Percentiles rank a stretch among this genome's conserved stretches.
phyloP scores from a whole-genome alignment of 768 basidiomycete genomes.

The Peribolospora baueri region DNA sequence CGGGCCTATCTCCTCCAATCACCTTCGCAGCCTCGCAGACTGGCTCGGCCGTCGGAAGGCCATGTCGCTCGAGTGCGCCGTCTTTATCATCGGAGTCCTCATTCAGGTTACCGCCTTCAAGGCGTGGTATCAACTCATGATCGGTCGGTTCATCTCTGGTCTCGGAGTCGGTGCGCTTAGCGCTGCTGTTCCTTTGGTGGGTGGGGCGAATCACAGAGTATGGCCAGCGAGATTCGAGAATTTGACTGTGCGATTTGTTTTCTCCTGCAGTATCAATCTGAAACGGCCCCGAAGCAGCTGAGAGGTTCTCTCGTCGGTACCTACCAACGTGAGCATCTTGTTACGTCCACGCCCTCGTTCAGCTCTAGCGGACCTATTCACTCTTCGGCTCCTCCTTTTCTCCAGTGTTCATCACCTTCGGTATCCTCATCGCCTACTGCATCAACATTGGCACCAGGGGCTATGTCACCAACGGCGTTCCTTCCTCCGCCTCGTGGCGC shows the following conservation, averaged over 20 bases:
- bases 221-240: background rate
- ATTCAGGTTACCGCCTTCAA: conserved; percentile 30
- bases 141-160: conserved; percentile 22
- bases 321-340: background rate
- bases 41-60: conserved; percentile 39
- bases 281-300: conserved; percentile 45
- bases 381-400: background rate
- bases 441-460: conserved; percentile 42
- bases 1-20: too few relatives aligned
- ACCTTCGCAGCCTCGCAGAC: conserved; percentile 30
- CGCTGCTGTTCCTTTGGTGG: conserved; percentile 36
- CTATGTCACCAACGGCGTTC: conserved; percentile 12
- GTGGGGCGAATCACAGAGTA: conserved; percentile 14
- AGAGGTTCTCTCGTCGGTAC: conserved; percentile 29
- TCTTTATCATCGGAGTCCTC: conserved; percentile 39
- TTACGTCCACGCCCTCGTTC: conserved; percentile 35
- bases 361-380: conserved; percentile 1
- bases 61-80: conserved; percentile 34
- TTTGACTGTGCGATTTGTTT: background rate
- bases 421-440: conserved; percentile 40
- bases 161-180: conserved; percentile 43
- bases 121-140: conserved; percentile 38
- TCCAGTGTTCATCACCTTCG: conserved; percentile 36
- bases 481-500: conserved; percentile 34
- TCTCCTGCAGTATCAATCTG: conserved; percentile 34